These are phyloP conservation scores for Rhodotorula mucilaginosa DNA, from an alignment of 1,284 basidiomycete species.

Conservation along the genomic window DNA sequence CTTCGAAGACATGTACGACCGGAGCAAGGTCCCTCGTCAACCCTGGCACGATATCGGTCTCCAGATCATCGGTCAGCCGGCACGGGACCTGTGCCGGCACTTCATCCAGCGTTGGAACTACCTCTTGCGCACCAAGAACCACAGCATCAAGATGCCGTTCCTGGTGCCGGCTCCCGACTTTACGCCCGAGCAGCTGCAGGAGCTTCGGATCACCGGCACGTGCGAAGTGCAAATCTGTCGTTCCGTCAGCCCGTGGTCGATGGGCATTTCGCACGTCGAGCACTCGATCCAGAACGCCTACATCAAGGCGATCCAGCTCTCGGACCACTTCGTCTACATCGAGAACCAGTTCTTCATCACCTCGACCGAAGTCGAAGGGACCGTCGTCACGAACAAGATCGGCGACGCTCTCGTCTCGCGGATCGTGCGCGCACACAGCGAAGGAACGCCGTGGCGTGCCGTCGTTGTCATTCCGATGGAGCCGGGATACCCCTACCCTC, in stretches of 20 bases:
- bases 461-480: slow-evolving; percentile 89
- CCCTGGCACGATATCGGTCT: slow-evolving; percentile 98
- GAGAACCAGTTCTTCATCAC: slow-evolving; percentile 97
- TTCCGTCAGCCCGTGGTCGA: slow-evolving; percentile 91
- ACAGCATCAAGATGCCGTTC: slow-evolving; percentile 88
- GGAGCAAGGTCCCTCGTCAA: slow-evolving; percentile 85
- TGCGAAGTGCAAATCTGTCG: slow-evolving; percentile 97
- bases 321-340: slow-evolving; percentile 89
- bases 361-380: slow-evolving; percentile 83
- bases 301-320: slow-evolving; percentile 79
- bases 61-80: slow-evolving; percentile 94
- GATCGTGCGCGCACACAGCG: slow-evolving; percentile 82
- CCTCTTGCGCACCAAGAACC: slow-evolving; percentile 90
- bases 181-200: slow-evolving; percentile 71
- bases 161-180: slow-evolving; percentile 92
- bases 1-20: slow-evolving; percentile 90
- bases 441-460: slow-evolving; percentile 81
- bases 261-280: slow-evolving; percentile 85
- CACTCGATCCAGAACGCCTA: slow-evolving; percentile 58
- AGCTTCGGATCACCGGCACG: slow-evolving; percentile 85
- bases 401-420: slow-evolving; percentile 91
- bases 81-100: slow-evolving; percentile 89
- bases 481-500: slow-evolving; percentile 89
- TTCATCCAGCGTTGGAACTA: slow-evolving; percentile 96
- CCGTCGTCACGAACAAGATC: slow-evolving; percentile 86